Evolutionary conservation across 768 basidiomycete genomes (phyloP).

Genomic region (Podaxis sp.): DNA sequence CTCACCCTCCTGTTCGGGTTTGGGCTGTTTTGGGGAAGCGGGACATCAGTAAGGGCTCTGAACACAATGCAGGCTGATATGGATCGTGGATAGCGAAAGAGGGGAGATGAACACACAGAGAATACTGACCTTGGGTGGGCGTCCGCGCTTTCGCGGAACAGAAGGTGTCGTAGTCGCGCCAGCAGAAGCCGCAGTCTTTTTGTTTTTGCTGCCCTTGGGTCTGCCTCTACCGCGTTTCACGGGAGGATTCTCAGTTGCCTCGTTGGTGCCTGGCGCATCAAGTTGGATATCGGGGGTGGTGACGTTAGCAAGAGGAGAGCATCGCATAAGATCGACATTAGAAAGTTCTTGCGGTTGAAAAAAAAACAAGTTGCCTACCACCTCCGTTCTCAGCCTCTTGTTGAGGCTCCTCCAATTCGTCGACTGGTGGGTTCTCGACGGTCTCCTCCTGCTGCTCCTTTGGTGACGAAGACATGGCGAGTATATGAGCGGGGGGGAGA

Average conservation of each 20-base stretch:
- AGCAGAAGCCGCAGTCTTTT: constrained; percentile 34
- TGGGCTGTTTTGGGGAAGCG: constrained; percentile 28
- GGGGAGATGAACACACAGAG: constrained; percentile 17
- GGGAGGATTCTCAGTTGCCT: constrained; percentile 25
- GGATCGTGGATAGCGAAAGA: constrained; percentile 5
- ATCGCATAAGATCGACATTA: constrained; percentile 21
- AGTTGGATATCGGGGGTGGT: constrained; percentile 16
- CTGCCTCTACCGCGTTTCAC: constrained; percentile 81
- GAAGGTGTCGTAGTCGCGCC: constrained; percentile 29
- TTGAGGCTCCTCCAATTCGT: constrained; percentile 53
- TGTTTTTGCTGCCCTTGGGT: constrained; percentile 84
- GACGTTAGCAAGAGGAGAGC: constrained; percentile 17
- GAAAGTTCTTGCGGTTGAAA: constrained; percentile 23
- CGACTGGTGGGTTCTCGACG: constrained; percentile 50
- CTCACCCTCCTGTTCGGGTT: constrained; percentile 44
- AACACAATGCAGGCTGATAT: constrained; percentile 13
- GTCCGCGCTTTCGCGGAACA: constrained; percentile 53
- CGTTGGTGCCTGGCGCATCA: constrained; percentile 34
- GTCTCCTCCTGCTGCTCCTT: constrained; percentile 46
- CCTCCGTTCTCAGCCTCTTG: constrained; percentile 33
- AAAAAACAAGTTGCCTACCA: constrained; percentile 29
- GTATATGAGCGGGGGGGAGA: constrained; percentile 16
- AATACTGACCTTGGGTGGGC: constrained; percentile 57
- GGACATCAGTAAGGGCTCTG: constrained; percentile 16
- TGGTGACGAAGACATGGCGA: constrained; percentile 59